These are phyloP conservation scores for Candida boleticola DNA, from an alignment of 805 yeast genomes.

Conservation along the genomic window DNA sequence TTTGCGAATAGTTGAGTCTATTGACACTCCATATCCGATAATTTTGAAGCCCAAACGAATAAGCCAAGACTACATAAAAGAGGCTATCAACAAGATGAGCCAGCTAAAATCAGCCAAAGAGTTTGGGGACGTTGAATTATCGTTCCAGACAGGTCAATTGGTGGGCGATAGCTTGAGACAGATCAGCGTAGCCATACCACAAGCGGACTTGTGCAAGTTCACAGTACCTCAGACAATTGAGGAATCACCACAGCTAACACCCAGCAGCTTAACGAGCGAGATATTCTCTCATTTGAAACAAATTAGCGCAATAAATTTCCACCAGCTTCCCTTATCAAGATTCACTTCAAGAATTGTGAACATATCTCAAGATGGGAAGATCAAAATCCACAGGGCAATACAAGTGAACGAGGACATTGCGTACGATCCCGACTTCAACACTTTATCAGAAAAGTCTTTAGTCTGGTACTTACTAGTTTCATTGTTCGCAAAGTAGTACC, in stretches of 20 bases:
- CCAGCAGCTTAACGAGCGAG: background rate
- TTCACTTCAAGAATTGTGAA: conserved; percentile 18
- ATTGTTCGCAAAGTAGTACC: conserved; percentile 7
- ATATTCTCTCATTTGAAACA: conserved; percentile 14
- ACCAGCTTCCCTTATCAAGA: conserved; percentile 17
- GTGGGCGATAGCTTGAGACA: conserved; percentile 4
- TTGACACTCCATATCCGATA: conserved; percentile 9
- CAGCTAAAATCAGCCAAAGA: conserved; percentile 1
- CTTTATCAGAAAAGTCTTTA: conserved; percentile 2
- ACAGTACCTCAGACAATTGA: no score
- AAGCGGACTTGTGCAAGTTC: conserved; percentile 4
- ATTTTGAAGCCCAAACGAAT: conserved; percentile 9
- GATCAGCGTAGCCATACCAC: conserved; percentile 1
- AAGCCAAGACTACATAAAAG: conserved; percentile 8
- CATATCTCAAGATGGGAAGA: conserved; percentile 22
- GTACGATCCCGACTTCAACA: background rate
- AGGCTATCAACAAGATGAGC: conserved; percentile 7
- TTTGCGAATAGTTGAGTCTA: conserved; percentile 3
- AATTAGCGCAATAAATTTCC: conserved; percentile 19
- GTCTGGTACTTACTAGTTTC: conserved; percentile 15
- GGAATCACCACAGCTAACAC: no score
- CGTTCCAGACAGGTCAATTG: conserved; percentile 3
- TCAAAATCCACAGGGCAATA: conserved; percentile 14
- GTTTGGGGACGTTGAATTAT: conserved; percentile 10
- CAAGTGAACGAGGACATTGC: background rate